Percentiles rank a stretch among this genome's conserved stretches.
phyloP scores from a whole-genome alignment of 768 basidiomycete genomes.

The Hemileccinum impolitum region DNA sequence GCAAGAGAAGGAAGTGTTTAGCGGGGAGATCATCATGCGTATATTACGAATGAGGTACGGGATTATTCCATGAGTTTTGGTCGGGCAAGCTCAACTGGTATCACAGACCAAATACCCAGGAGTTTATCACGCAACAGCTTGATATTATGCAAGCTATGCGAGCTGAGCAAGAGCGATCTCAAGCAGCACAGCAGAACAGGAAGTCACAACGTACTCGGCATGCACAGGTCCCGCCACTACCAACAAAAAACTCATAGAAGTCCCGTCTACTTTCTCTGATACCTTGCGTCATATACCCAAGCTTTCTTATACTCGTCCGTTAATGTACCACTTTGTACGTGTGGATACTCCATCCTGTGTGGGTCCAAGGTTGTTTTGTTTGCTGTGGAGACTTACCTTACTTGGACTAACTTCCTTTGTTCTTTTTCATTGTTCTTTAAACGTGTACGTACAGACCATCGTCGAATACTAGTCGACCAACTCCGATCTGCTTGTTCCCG shows the following conservation, averaged over 20 bases:
- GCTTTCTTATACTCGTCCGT: background rate
- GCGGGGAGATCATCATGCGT: conserved; percentile 88
- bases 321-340: background rate
- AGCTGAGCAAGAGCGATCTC: conserved; percentile 75
- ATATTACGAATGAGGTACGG: conserved; percentile 92
- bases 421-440: conserved; percentile 22
- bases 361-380: conserved; percentile 4
- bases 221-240: conserved; percentile 29
- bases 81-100: conserved; percentile 3
- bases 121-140: conserved; percentile 86
- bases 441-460: conserved; percentile 5
- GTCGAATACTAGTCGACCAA: conserved; percentile 5
- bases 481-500: conserved; percentile 2
- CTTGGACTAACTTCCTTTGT: conserved; percentile 9
- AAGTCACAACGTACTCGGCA: conserved; percentile 53
- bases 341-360: background rate
- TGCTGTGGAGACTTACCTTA: conserved; percentile 13
- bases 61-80: background rate
- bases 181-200: conserved; percentile 55
- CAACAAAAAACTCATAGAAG: conserved; percentile 19
- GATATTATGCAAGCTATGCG: conserved; percentile 81
- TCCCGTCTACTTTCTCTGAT: conserved; percentile 13
- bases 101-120: conserved; percentile 68
- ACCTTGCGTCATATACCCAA: conserved; percentile 28
- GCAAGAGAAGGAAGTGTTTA: conserved; percentile 70